phyloP scores from a whole-genome alignment of 2,329 filamentous ascomycete genomes.

The Pezicula carpinea region DNA sequence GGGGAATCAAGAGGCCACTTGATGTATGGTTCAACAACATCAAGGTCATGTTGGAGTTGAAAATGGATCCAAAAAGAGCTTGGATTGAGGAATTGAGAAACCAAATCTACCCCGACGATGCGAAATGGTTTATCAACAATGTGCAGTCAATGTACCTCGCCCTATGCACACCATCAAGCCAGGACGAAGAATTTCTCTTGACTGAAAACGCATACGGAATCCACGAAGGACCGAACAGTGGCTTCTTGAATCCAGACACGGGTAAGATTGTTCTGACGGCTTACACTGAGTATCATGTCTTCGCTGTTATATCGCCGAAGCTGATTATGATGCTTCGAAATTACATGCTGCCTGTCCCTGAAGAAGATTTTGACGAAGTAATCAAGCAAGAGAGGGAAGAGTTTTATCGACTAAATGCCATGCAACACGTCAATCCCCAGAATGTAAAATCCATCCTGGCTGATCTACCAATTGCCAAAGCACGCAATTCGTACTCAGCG shows the following conservation, averaged over 20 bases:
- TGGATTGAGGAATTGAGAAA: constrained; percentile 25
- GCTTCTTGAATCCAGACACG: too few relatives aligned
- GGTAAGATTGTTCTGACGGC: background rate
- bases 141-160: constrained; percentile 25
- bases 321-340: constrained; percentile 18
- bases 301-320: constrained; percentile 14
- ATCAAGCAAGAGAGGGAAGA: background rate
- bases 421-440: background rate
- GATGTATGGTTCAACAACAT: constrained; percentile 33
- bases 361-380: constrained; percentile 9
- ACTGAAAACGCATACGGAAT: constrained; percentile 29
- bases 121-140: constrained; percentile 25
- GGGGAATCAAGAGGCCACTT: constrained; percentile 23
- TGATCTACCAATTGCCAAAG: constrained; percentile 26
- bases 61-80: constrained; percentile 22
- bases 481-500: constrained; percentile 23
- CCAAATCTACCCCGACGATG: constrained; percentile 27
- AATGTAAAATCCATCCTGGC: constrained; percentile 17
- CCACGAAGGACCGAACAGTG: constrained; percentile 28
- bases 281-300: constrained; percentile 15
- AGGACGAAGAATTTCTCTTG: constrained; percentile 28
- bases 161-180: constrained; percentile 24
- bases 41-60: constrained; percentile 25
- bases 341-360: constrained; percentile 8
- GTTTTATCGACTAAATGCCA: background rate